phyloP scores from a whole-genome alignment of 768 basidiomycete genomes.

The Steccherinum ochraceum region DNA sequence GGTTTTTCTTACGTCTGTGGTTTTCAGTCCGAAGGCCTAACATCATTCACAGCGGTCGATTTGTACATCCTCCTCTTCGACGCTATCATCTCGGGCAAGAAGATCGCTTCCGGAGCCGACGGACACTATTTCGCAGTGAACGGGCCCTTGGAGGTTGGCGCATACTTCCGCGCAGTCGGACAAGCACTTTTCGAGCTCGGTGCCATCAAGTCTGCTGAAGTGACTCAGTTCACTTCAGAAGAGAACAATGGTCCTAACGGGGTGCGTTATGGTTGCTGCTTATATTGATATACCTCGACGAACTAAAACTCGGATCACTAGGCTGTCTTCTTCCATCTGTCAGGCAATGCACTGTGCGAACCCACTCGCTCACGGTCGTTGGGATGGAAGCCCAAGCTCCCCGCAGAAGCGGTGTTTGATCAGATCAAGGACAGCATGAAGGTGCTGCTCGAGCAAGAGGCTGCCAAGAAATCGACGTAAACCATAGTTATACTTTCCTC shows the following conservation, averaged over 20 bases:
- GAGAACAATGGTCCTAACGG: conserved; percentile 36
- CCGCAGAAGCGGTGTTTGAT: conserved; percentile 7
- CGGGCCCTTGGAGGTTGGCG: conserved; percentile 17
- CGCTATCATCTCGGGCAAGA: conserved; percentile 17
- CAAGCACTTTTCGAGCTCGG: conserved; percentile 22
- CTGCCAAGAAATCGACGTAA: too few species aligned
- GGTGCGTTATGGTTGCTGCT: conserved; percentile 26
- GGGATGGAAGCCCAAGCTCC: conserved; percentile 12
- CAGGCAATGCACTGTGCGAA: conserved; percentile 5
- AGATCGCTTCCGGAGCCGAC: conserved; percentile 22
- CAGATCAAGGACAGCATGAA: too few species aligned
- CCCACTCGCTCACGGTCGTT: conserved; percentile 4
- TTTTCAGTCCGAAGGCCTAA: too few species aligned
- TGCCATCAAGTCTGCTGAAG: conserved; percentile 21
- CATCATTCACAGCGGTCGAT: conserved; percentile 34
- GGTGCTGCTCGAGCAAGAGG: too few species aligned
- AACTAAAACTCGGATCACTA: neutral
- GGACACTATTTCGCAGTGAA: conserved; percentile 23
- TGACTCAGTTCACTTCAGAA: conserved; percentile 33
- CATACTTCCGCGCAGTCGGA: conserved; percentile 26
- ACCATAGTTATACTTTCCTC: too few species aligned
- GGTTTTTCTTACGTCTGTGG: too few species aligned
- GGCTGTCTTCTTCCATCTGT: neutral
- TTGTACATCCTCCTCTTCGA: conserved; percentile 35
- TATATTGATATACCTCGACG: neutral